phyloP scores from a whole-genome alignment of 2,329 filamentous ascomycete genomes.

The Sclerotinia minor region DNA sequence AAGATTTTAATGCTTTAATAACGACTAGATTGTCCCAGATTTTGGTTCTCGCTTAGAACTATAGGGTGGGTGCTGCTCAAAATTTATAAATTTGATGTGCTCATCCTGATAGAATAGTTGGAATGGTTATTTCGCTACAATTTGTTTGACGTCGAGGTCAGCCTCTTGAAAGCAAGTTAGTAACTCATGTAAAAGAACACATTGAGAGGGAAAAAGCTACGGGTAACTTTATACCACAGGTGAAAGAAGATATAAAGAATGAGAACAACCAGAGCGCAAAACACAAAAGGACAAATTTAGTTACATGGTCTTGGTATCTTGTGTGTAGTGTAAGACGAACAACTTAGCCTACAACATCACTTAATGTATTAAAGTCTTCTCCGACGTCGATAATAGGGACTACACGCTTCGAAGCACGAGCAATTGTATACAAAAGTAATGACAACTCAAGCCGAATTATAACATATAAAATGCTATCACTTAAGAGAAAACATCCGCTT shows the following conservation, averaged over 20 bases:
- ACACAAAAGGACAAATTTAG: not conserved
- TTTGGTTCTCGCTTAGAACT: constrained; percentile 16
- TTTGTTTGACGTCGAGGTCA: constrained; percentile 24
- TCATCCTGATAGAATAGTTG: constrained; percentile 25
- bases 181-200: not conserved
- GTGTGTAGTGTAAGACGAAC: too few relatives aligned
- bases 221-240: not conserved
- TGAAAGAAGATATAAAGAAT: not conserved
- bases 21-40: constrained; percentile 30
- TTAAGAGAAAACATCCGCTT: constrained; percentile 27
- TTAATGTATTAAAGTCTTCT: not conserved
- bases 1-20: constrained; percentile 24
- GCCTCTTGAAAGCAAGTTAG: constrained; percentile 1
- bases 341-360: not conserved
- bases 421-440: not conserved
- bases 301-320: not conserved
- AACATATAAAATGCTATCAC: not conserved
- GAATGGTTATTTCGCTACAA: constrained; percentile 11
- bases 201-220: not conserved
- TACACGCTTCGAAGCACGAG: not conserved
- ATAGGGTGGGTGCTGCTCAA: constrained; percentile 21
- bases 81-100: constrained; percentile 29
- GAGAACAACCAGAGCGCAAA: not conserved
- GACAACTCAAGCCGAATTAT: not conserved
- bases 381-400: too few relatives aligned